A percentile compares a stretch with the other conserved stretches of the same genome.
phyloP scores from a whole-genome alignment of 257 asterid genomes.

The Voacanga thouarsii region DNA sequence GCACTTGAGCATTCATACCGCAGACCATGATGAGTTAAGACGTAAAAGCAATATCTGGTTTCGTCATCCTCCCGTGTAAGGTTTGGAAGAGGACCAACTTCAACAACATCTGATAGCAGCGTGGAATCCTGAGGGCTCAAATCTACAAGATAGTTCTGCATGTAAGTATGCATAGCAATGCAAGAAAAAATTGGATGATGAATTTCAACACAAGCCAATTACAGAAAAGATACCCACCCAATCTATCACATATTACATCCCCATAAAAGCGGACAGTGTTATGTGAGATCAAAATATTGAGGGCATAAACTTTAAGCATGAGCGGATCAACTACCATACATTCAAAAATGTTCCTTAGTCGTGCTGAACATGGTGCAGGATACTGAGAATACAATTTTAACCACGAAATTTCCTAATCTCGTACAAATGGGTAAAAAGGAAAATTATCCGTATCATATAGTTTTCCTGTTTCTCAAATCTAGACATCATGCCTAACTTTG shows the following conservation, averaged over 20 bases:
- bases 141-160: slow-evolving; percentile 43
- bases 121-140: slow-evolving; percentile 96
- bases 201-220: neutral
- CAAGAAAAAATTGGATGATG: neutral
- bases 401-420: neutral
- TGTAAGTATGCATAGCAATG: neutral
- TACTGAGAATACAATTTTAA: neutral
- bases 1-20: slow-evolving; percentile 85
- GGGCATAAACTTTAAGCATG: neutral
- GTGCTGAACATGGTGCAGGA: neutral
- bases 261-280: too few relatives aligned
- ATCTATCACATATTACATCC: neutral
- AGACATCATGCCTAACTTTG: neutral
- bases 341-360: neutral
- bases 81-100: slow-evolving; percentile 71
- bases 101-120: slow-evolving; percentile 68
- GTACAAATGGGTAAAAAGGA: neutral
- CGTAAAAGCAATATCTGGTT: slow-evolving; percentile 63
- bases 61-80: slow-evolving; percentile 59
- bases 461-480: neutral
- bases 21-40: slow-evolving; percentile 81
- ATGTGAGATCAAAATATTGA: neutral
- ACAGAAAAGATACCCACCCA: neutral
- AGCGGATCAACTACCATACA: neutral
- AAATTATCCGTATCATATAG: neutral